phyloP scores from a whole-genome alignment of 2,329 filamentous ascomycete species.

The Ophiostoma populinum region DNA sequence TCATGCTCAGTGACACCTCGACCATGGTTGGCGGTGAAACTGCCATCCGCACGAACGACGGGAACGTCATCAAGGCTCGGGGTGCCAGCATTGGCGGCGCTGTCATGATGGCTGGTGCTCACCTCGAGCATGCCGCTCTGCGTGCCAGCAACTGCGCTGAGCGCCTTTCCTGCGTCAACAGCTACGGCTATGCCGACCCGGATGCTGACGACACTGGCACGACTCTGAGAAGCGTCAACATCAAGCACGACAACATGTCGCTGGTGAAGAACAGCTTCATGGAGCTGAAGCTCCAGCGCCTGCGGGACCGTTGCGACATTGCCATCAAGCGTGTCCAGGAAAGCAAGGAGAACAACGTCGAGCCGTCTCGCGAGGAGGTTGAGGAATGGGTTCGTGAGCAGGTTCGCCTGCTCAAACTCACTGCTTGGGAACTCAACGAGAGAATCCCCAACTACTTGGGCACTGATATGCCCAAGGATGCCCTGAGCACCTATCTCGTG shows the following conservation, averaged over 20 bases:
- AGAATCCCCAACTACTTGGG: slow-evolving; percentile 1
- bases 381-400: slow-evolving; percentile 9
- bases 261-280: slow-evolving; percentile 7
- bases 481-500: neutral
- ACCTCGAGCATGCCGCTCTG: slow-evolving; percentile 9
- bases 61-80: slow-evolving; percentile 7
- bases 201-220: slow-evolving; percentile 9
- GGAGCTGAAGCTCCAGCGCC: slow-evolving; percentile 6
- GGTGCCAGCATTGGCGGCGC: slow-evolving; percentile 8
- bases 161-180: slow-evolving; percentile 9
- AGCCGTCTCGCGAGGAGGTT: slow-evolving; percentile 3
- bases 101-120: slow-evolving; percentile 9
- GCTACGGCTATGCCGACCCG: slow-evolving; percentile 9
- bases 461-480: slow-evolving; percentile 1
- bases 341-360: slow-evolving; percentile 1
- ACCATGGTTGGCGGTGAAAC: slow-evolving; percentile 10
- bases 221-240: slow-evolving; percentile 7
- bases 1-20: slow-evolving; percentile 10
- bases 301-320: slow-evolving; percentile 7
- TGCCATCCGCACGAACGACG: slow-evolving; percentile 6
- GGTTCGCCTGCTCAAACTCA: slow-evolving; percentile 5
- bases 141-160: slow-evolving; percentile 10
- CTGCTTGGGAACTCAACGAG: slow-evolving; percentile 8
- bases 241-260: slow-evolving; percentile 6
- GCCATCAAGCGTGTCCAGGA: slow-evolving; percentile 5